Evolutionary conservation across 176 grass and related monocot species (phyloP).

Genomic region (Dactylis glomerata): DNA sequence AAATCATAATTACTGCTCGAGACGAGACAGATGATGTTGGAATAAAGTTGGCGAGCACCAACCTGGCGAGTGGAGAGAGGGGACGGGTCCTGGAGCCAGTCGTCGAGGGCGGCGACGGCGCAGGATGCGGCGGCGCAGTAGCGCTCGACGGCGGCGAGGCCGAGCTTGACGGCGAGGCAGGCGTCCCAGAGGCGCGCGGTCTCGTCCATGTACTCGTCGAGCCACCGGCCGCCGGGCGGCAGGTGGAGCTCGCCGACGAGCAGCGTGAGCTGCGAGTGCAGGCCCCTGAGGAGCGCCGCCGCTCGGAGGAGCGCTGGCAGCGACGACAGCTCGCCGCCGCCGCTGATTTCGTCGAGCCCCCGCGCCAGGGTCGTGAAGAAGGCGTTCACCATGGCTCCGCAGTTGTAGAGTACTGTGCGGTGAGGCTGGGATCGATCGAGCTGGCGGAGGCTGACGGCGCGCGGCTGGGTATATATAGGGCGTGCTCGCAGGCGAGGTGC

Average conservation of each 20-base stretch:
- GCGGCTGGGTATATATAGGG: conserved; percentile 23
- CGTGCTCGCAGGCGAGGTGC: neutral
- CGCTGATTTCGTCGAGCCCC: conserved; percentile 72
- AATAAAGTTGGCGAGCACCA: neutral
- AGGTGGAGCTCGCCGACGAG: conserved; percentile 88
- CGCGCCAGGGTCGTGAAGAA: conserved; percentile 76
- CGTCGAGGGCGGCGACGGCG: conserved; percentile 57
- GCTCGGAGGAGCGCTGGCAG: conserved; percentile 53
- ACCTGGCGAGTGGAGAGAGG: conserved; percentile 71
- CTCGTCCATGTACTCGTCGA: conserved; percentile 99
- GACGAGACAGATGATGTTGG: neutral
- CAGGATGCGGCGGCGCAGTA: conserved; percentile 58
- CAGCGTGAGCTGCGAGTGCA: conserved; percentile 73
- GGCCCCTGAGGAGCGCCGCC: conserved; percentile 48
- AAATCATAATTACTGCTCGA: neutral
- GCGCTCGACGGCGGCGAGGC: conserved; percentile 65
- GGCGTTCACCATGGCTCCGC: conserved; percentile 52
- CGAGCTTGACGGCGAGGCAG: conserved; percentile 80
- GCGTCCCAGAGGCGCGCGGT: conserved; percentile 88
- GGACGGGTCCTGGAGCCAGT: conserved; percentile 56
- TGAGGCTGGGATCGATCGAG: neutral
- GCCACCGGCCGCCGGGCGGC: conserved; percentile 83
- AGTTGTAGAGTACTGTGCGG: neutral
- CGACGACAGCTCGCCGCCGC: conserved; percentile 42
- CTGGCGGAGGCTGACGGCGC: neutral